These are phyloP conservation scores for Solanum raphanifolium DNA, from an alignment of 257 asterid species.

Conservation along the genomic window DNA sequence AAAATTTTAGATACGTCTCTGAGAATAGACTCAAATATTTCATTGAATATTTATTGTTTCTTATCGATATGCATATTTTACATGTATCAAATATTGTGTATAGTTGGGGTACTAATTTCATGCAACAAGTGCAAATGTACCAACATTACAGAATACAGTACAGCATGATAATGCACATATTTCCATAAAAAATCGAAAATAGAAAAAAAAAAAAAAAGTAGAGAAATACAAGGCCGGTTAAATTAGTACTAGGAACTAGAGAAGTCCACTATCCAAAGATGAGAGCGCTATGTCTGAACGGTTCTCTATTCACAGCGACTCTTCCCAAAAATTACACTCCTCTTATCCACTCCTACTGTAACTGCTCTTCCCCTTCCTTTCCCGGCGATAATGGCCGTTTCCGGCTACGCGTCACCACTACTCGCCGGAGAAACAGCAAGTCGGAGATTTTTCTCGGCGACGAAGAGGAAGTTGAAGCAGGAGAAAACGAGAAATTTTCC, in stretches of 20 bases:
- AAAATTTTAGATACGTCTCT: no score
- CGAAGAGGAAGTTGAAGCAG: not conserved
- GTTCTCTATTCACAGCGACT: not conserved
- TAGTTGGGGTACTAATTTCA: not conserved
- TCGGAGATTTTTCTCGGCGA: constrained; percentile 9
- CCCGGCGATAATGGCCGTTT: not conserved
- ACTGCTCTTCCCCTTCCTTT: not conserved
- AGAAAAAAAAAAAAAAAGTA: not conserved
- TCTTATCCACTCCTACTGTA: not conserved
- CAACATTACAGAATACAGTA: not conserved
- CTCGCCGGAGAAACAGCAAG: constrained; percentile 5
- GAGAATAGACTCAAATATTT: not conserved
- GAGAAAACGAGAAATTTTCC: not conserved
- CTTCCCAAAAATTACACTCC: not conserved
- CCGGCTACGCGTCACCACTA: not conserved
- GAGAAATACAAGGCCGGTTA: not conserved
- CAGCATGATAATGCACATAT: not conserved
- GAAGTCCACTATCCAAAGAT: not conserved
- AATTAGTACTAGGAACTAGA: not conserved
- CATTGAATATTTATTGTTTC: not conserved
- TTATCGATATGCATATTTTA: not conserved
- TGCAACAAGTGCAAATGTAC: not conserved
- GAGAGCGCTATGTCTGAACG: not conserved
- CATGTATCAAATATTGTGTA: not conserved
- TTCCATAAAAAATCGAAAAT: not conserved